Evolutionary conservation across 352 stramenopile species (phyloP).

Genomic region (Phytophthora crassamura): DNA sequence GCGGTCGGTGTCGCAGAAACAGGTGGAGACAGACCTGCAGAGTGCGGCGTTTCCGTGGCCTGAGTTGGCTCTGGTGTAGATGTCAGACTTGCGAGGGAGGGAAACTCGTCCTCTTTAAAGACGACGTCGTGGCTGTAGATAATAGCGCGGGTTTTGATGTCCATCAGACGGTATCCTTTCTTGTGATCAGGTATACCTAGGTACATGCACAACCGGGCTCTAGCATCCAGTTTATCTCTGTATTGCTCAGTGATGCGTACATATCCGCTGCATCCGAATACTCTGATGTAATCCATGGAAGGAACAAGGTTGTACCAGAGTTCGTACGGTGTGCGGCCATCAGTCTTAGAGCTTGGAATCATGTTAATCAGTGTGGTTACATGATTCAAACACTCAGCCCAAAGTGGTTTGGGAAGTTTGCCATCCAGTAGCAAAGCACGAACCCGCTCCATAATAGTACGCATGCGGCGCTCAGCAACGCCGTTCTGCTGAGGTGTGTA

Average conservation of each 20-base stretch:
- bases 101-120: conserved; percentile 15
- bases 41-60: too few species aligned
- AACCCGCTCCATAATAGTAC: conserved; percentile 9
- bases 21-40: too few species aligned
- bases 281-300: conserved; percentile 5
- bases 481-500: conserved; percentile 15
- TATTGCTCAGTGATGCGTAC: conserved; percentile 5
- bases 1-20: too few species aligned
- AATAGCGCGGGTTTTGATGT: conserved; percentile 8
- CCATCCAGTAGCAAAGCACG: conserved; percentile 8
- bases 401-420: conserved; percentile 8
- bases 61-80: not conserved
- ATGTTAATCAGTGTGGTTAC: conserved; percentile 22
- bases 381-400: conserved; percentile 7
- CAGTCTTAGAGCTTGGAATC: conserved; percentile 7
- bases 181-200: conserved; percentile 6
- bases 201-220: conserved; percentile 12
- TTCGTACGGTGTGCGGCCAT: conserved; percentile 1
- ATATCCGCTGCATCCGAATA: conserved; percentile 13
- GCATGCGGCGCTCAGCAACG: conserved; percentile 9
- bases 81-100: not conserved
- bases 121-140: conserved; percentile 11
- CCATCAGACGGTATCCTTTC: conserved; percentile 9
- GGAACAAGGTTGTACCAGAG: conserved; percentile 4
- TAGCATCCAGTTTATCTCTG: conserved; percentile 5